Conservation (phyloP, 768 basidiomycete genomes). For the Tremella fuciformis region DNA sequence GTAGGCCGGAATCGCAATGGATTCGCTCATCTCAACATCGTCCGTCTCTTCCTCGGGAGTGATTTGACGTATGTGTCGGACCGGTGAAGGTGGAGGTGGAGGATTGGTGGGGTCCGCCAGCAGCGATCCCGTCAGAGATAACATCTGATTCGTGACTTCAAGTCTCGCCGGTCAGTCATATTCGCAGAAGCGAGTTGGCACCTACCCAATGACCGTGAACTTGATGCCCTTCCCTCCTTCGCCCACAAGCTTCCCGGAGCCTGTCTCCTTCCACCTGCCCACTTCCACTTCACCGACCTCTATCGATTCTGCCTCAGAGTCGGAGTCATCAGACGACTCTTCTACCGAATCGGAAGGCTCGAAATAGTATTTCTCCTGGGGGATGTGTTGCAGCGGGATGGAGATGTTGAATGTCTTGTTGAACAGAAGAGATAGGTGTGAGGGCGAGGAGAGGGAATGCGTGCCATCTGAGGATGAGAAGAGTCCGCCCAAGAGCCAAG, state of each 20-base stretch:
- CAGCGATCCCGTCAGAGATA: conserved; percentile 69
- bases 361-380: conserved; percentile 73
- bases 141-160: conserved; percentile 88
- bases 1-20: conserved; percentile 1
- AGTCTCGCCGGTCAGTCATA: conserved; percentile 56
- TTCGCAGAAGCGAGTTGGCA: background rate
- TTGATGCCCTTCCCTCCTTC: conserved; percentile 65
- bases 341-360: conserved; percentile 62
- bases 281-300: conserved; percentile 55
- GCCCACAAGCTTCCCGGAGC: conserved; percentile 69
- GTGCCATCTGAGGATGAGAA: conserved; percentile 64
- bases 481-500: background rate
- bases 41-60: background rate
- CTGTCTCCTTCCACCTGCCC: conserved; percentile 75
- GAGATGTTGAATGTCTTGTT: conserved; percentile 93
- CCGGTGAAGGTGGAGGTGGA: conserved; percentile 24
- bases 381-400: conserved; percentile 88
- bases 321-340: conserved; percentile 31
- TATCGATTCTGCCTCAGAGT: conserved; percentile 21
- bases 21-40: background rate
- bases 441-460: conserved; percentile 82
- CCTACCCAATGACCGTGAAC: conserved; percentile 86
- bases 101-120: conserved; percentile 36
- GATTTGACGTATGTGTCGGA: conserved; percentile 11
- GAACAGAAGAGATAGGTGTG: conserved; percentile 83